Conservation (phyloP, 2,329 filamentous ascomycete species). For the Seiridium unicorne region DNA sequence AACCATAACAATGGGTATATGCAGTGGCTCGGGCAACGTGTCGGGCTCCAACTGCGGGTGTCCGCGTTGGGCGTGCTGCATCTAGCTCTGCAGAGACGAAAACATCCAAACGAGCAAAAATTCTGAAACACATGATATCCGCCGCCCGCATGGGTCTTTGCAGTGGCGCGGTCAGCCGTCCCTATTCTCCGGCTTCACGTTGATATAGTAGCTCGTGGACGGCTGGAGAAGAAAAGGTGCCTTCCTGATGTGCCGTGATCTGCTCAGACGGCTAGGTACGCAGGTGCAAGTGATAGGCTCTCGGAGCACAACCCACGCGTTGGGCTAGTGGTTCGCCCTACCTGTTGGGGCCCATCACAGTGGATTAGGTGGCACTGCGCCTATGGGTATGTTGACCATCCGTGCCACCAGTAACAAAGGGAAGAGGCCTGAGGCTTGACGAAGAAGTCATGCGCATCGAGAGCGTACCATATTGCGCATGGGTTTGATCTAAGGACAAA, state of each 20-base stretch:
- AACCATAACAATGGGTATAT: not conserved
- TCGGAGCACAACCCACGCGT: too few relatives aligned
- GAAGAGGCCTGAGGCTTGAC: not conserved
- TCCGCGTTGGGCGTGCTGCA: constrained; percentile 2
- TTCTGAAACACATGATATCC: constrained; percentile 7
- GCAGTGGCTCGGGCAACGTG: not conserved
- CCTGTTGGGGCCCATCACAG: too few relatives aligned
- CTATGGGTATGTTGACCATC: too few relatives aligned
- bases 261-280: too few relatives aligned
- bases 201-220: not conserved
- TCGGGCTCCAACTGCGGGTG: not conserved
- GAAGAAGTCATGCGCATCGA: not conserved
- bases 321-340: too few relatives aligned
- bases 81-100: not conserved
- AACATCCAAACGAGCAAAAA: not conserved
- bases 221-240: not conserved
- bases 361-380: too few relatives aligned
- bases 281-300: too few relatives aligned
- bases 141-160: constrained; percentile 1
- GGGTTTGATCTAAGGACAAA: not conserved
- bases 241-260: too few relatives aligned
- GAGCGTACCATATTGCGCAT: not conserved
- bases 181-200: not conserved
- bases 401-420: too few relatives aligned
- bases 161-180: constrained; percentile 1